These are phyloP conservation scores for Pythium graminicola DNA, from an alignment of 352 stramenopile species.

Conservation along the genomic window DNA sequence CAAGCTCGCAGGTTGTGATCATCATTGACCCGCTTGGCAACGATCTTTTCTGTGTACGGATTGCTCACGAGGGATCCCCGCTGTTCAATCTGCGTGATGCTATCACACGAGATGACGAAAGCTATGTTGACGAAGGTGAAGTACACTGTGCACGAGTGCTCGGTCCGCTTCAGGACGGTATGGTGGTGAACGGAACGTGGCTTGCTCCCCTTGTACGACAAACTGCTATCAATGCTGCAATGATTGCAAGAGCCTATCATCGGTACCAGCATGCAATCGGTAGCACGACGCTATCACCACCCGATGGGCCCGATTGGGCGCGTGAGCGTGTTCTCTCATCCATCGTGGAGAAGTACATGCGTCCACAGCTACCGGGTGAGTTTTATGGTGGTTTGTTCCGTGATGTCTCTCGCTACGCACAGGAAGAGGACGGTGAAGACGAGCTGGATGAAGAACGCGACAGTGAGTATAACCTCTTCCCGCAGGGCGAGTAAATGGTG, in stretches of 20 bases:
- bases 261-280: slow-evolving; percentile 73
- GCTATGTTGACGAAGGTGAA: slow-evolving; percentile 69
- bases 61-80: slow-evolving; percentile 71
- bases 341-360: slow-evolving; percentile 77
- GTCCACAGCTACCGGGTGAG: slow-evolving; percentile 72
- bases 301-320: slow-evolving; percentile 60
- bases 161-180: slow-evolving; percentile 74
- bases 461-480: slow-evolving; percentile 16
- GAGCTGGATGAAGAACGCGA: slow-evolving; percentile 11
- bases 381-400: slow-evolving; percentile 82
- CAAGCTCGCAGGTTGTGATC: slow-evolving; percentile 68
- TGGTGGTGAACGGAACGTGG: slow-evolving; percentile 79
- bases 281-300: slow-evolving; percentile 43
- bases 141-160: slow-evolving; percentile 77
- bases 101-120: slow-evolving; percentile 69
- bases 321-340: slow-evolving; percentile 62
- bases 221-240: slow-evolving; percentile 74
- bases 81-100: slow-evolving; percentile 68
- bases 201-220: slow-evolving; percentile 74
- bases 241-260: slow-evolving; percentile 62
- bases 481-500: slow-evolving; percentile 14
- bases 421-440: slow-evolving; percentile 14
- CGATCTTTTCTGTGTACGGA: slow-evolving; percentile 78
- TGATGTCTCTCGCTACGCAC: slow-evolving; percentile 33
- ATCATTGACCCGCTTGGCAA: slow-evolving; percentile 82